Percentiles rank a stretch among this genome's conserved stretches.
phyloP scores from a whole-genome alignment of 495 filamentous ascomycete genomes.

The Xylaria flabelliformis region DNA sequence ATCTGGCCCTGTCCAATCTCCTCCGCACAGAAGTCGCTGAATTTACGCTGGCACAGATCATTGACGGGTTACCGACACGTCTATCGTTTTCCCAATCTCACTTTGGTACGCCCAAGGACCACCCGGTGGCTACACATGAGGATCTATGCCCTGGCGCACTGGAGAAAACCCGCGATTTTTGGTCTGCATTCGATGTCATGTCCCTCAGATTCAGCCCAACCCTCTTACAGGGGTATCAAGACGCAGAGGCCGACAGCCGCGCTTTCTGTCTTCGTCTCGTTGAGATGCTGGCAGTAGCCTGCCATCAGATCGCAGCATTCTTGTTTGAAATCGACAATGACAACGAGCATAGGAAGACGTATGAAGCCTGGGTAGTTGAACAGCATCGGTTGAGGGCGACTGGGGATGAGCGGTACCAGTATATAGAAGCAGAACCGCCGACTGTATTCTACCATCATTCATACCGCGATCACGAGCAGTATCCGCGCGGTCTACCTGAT shows the following conservation, averaged over 20 bases:
- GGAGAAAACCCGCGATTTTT: slow-evolving; percentile 30
- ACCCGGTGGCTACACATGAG: slow-evolving; percentile 32
- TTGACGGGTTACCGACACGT: slow-evolving; percentile 40
- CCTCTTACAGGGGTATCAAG: slow-evolving; percentile 35
- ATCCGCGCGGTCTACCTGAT: slow-evolving; percentile 41
- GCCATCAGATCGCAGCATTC: slow-evolving; percentile 42
- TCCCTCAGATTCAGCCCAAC: slow-evolving; percentile 30
- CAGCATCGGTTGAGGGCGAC: background rate
- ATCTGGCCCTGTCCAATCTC: slow-evolving; percentile 32
- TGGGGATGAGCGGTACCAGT: background rate
- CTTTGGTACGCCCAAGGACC: slow-evolving; percentile 10
- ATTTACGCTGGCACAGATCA: slow-evolving; percentile 42
- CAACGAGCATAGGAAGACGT: background rate
- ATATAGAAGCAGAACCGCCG: background rate
- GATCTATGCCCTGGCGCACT: slow-evolving; percentile 37
- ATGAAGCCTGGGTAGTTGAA: slow-evolving; percentile 1
- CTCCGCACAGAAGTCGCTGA: slow-evolving; percentile 37
- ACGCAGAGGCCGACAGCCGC: slow-evolving; percentile 29
- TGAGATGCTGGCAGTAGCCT: slow-evolving; percentile 39
- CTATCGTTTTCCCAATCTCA: slow-evolving; percentile 16
- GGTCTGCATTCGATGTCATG: slow-evolving; percentile 25
- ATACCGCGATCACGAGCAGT: slow-evolving; percentile 38
- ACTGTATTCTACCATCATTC: slow-evolving; percentile 33
- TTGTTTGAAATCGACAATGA: slow-evolving; percentile 30
- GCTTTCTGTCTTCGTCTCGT: slow-evolving; percentile 38